Conservation (phyloP, 2,329 filamentous ascomycete species). For the Cladosporium sp. region DNA sequence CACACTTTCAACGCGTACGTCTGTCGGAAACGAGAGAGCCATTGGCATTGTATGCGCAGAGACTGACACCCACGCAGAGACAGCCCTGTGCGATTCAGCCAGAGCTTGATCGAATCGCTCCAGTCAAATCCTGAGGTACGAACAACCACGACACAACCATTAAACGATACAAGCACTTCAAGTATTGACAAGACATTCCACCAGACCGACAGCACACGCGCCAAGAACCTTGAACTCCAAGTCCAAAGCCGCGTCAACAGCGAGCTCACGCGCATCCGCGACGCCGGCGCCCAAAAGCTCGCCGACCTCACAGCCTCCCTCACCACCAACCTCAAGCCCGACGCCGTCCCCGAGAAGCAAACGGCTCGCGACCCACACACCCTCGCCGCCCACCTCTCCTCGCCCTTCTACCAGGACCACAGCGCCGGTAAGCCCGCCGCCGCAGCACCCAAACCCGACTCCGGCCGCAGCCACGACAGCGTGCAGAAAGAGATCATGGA, state of each 20-base stretch:
- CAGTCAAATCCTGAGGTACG: slow-evolving; percentile 81
- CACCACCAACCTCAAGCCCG: slow-evolving; percentile 31
- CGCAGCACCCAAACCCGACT: slow-evolving; percentile 37
- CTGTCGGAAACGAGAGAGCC: neutral
- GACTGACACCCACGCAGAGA: slow-evolving; percentile 40
- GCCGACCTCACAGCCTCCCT: slow-evolving; percentile 57
- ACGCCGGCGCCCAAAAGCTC: slow-evolving; percentile 66
- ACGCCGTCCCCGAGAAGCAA: slow-evolving; percentile 26
- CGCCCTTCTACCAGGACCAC: slow-evolving; percentile 34
- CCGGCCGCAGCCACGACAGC: slow-evolving; percentile 45
- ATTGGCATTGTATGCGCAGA: neutral
- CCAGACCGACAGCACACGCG: slow-evolving; percentile 84
- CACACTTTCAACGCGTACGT: slow-evolving; percentile 61
- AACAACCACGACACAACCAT: slow-evolving; percentile 3
- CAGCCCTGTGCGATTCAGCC: slow-evolving; percentile 67
- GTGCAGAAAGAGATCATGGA: slow-evolving; percentile 56
- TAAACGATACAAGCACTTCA: neutral
- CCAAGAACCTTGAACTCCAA: slow-evolving; percentile 77
- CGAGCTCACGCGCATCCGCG: slow-evolving; percentile 77
- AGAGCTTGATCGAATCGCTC: slow-evolving; percentile 75
- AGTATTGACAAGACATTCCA: neutral
- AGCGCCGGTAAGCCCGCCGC: slow-evolving; percentile 26
- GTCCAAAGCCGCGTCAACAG: slow-evolving; percentile 81
- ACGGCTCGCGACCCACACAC: slow-evolving; percentile 18
- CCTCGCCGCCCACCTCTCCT: slow-evolving; percentile 30